Base-by-base conservation (phyloP, 129 eudicot species). In the Helianthus tuberosus region DNA sequence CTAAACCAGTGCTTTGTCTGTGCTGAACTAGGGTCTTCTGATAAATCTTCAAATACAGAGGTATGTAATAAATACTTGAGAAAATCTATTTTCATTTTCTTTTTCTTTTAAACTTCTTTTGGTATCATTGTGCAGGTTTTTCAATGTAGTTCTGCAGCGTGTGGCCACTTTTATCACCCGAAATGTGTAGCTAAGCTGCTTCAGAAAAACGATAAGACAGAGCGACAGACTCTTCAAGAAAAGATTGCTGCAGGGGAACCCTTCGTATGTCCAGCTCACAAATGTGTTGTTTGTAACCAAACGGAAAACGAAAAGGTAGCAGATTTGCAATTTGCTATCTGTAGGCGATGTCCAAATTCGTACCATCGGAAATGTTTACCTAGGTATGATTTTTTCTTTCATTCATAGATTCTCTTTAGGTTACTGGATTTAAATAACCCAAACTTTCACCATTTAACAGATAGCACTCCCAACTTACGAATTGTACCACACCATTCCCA, bases 161-260 rank as follows among this genome's bases (percentile, higher is more conserved):
- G 98, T 83, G 96, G 97, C 55, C 85, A 85, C 74, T 93, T 93
- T 73, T 93, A 88, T 74, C 98, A 93, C 79, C 97, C 98, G 41
- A 57, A 3, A 57, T 93, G 98, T 84, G 98, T 93, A 29, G 90
- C 98, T 27, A 83, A 76, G 77, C 77, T 81, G 58, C 88, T 93
- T 5, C 82, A 65, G 65, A 86, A 64, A 29, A 78, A 67, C 51
- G 61, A 61, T 86, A 82, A 76, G 36, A 69, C 75, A 5, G 84
- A 86, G 66, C 77, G 77, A 20, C 75, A 71, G 66, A 76, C 65
- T 38, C 86, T 80, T 8, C 20, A 47, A 71, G 54, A 77, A n/a
- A 88, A 81, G 78, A 89, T 93, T 76, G 77, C 84, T 68, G 74
- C 76, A 11, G 98, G 98, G 59, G 92, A 83, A 46, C 78, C 87